Percentiles rank a stretch among this genome's conserved stretches.
Evolutionary conservation across 805 yeast species (phyloP).

Genomic region (Hanseniaspora lindneri): DNA sequence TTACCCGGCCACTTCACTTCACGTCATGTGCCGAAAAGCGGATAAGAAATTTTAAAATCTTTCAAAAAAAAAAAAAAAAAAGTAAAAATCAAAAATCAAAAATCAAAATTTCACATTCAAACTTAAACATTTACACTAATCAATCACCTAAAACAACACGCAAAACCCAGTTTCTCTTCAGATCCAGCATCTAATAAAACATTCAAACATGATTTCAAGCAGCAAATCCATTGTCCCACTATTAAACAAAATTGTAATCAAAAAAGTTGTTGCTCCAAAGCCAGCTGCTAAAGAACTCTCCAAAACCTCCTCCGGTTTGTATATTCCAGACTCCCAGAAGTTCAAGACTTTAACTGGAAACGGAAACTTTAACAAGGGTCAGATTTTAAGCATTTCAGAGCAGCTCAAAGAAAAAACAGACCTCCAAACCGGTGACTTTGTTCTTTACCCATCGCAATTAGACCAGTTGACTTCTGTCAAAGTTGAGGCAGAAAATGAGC

Average conservation of each 20-base stretch:
- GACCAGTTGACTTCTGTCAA: constrained; percentile 45
- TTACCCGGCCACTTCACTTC: too few species aligned
- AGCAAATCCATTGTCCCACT: constrained; percentile 84
- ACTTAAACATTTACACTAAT: too few species aligned
- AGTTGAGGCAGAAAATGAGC: neutral
- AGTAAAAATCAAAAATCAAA: too few species aligned
- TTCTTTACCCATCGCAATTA: constrained; percentile 87
- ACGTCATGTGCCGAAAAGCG: too few species aligned
- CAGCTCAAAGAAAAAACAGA: constrained; percentile 45
- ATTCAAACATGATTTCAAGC: constrained; percentile 3
- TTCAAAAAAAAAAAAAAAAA: too few species aligned
- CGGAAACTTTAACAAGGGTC: constrained; percentile 12
- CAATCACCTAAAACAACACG: too few species aligned
- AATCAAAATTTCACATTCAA: too few species aligned
- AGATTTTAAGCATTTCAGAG: constrained; percentile 4
- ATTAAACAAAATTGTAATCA: constrained; percentile 91
- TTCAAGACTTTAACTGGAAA: neutral
- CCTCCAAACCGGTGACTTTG: constrained; percentile 85
- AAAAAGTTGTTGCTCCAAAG: constrained; percentile 73
- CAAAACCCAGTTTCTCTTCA: too few species aligned
- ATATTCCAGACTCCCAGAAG: constrained; percentile 56
- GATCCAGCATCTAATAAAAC: neutral
- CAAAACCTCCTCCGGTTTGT: constrained; percentile 84
- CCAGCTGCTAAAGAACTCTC: constrained; percentile 26
- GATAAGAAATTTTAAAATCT: too few species aligned